Evolutionary conservation across 139 green algal species (phyloP), one percentile per base, ranked within the genome.

Genomic region (Closterium sp.): DNA sequence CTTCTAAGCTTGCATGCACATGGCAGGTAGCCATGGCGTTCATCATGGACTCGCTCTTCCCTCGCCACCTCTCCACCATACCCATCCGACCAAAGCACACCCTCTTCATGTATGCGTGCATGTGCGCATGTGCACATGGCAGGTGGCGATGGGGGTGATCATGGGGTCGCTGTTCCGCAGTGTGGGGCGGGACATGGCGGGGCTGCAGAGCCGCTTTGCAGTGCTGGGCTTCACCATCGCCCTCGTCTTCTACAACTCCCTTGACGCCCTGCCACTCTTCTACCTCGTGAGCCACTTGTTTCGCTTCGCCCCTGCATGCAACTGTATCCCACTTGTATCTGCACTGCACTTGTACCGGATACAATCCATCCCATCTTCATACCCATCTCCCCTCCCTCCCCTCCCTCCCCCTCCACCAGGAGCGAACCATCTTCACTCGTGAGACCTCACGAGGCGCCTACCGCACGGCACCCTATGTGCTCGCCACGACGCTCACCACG

Each of bases 401-500:
- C 4, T 21, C 42, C 50, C 42, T n/a, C n/a, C n/a, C n/a, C n/a
- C n/a, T n/a, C 50, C 27, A 19, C 22, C 70, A 93, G 92, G 88
- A 94, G 45, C 86, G 93, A 27, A 29, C 92, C 28, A 92, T 95
- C 29, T 95, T 95, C 89, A 91, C 91, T 0, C 92, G 93, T 0
- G 93, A 95, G 62, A 94, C 93, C 3, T 95, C 92, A 6, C 87
- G 93, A 19, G 93, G 93, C 21, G 92, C 93, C 11, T 95, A 95
- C 89, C 92, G 93, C 29, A 94, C 93, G 79, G 93, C 38, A 19
- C 91, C 93, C 28, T 95, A 94, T 42, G 93, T 95, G 27, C 3
- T 92, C 2, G 93, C 93, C 89, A 93, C 95, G 7, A n/a, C 62
- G 17, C 32, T 95, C 19, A 79, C 87, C 31, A 31, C 45, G 28